Conservation (phyloP, 768 basidiomycete species). For the Galerina marginata region DNA sequence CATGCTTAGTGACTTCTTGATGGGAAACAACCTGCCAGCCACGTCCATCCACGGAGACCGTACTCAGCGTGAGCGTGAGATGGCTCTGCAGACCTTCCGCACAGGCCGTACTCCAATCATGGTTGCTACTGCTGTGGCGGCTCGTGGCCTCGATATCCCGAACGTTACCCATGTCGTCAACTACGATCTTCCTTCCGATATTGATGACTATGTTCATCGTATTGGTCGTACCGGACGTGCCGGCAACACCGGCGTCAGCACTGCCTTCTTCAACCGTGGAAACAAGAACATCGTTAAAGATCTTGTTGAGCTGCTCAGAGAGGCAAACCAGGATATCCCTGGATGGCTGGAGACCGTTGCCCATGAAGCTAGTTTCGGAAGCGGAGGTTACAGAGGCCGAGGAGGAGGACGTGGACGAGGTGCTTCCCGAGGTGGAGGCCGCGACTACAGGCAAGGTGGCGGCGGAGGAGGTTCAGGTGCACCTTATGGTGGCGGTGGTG, state of each 20-base stretch:
- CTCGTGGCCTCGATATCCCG: slow-evolving; percentile 98
- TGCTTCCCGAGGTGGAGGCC: slow-evolving; percentile 49
- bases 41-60: slow-evolving; percentile 99
- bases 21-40: slow-evolving; percentile 80
- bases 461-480: slow-evolving; percentile 37
- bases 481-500: slow-evolving; percentile 20
- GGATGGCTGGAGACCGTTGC: slow-evolving; percentile 88
- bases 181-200: slow-evolving; percentile 96
- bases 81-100: slow-evolving; percentile 93
- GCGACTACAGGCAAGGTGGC: slow-evolving; percentile 51
- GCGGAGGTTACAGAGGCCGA: slow-evolving; percentile 58
- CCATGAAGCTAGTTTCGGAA: slow-evolving; percentile 78
- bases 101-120: slow-evolving; percentile 94
- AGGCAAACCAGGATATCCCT: slow-evolving; percentile 96
- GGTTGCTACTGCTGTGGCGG: slow-evolving; percentile 98
- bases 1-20: slow-evolving; percentile 95
- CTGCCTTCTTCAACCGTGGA: slow-evolving; percentile 94
- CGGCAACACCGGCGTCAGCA: slow-evolving; percentile 94
- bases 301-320: slow-evolving; percentile 89
- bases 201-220: slow-evolving; percentile 99
- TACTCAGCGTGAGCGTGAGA: slow-evolving; percentile 96
- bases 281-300: slow-evolving; percentile 94
- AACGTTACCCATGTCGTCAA: slow-evolving; percentile 99
- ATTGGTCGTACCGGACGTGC: slow-evolving; percentile 99
- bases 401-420: slow-evolving; percentile 67